These are phyloP conservation scores for Blastobotrys elegans DNA, from an alignment of 1,139 yeast genomes.

Conservation along the genomic window DNA sequence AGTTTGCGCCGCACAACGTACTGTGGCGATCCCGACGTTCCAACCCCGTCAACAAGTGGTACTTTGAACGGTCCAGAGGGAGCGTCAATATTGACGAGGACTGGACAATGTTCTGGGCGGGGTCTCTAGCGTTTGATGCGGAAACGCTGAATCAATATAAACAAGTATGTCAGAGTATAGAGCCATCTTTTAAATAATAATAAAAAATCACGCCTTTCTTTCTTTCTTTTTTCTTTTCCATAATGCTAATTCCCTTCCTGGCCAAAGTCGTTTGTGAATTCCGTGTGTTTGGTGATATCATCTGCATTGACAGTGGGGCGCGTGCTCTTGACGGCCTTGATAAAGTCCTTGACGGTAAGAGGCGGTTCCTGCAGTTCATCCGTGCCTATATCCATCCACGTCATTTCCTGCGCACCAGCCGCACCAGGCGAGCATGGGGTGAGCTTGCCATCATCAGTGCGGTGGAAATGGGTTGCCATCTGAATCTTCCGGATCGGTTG, in stretches of 20 bases:
- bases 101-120: slow-evolving; percentile 71
- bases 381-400: slow-evolving; percentile 87
- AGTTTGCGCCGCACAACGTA: slow-evolving; percentile 61
- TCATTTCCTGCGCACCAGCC: slow-evolving; percentile 75
- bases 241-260: slow-evolving; percentile 75
- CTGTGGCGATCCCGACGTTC: slow-evolving; percentile 83
- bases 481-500: slow-evolving; percentile 95
- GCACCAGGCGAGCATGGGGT: slow-evolving; percentile 99
- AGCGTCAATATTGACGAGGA: slow-evolving; percentile 50
- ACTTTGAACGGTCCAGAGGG: slow-evolving; percentile 85
- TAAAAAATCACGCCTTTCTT: not conserved
- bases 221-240: too few relatives aligned
- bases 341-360: slow-evolving; percentile 83
- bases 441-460: slow-evolving; percentile 41
- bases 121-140: slow-evolving; percentile 33
- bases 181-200: slow-evolving; percentile 35
- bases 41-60: slow-evolving; percentile 97
- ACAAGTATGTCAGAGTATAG: slow-evolving; percentile 40
- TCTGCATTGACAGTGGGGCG: slow-evolving; percentile 90
- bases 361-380: slow-evolving; percentile 89
- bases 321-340: slow-evolving; percentile 85
- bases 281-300: slow-evolving; percentile 77
- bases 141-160: slow-evolving; percentile 30
- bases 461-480: slow-evolving; percentile 83
- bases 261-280: slow-evolving; percentile 92